Conservation (phyloP, 2,329 filamentous ascomycete genomes). For the Xylaria arbuscula region DNA sequence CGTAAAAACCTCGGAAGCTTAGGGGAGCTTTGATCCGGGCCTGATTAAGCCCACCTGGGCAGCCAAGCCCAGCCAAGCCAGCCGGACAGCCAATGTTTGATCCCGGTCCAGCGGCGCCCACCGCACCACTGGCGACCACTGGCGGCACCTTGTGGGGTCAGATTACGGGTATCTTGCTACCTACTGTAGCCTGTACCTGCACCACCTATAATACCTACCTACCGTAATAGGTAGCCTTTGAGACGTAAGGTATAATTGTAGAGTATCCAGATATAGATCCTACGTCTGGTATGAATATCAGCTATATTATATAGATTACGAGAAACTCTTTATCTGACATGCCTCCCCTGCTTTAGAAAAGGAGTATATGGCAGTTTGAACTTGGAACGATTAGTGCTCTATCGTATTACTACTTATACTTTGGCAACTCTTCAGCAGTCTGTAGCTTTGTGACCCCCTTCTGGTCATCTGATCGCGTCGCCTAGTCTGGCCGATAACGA, state of each 20-base stretch:
- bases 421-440: slow-evolving; percentile 41
- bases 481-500: slow-evolving; percentile 34
- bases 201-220: neutral
- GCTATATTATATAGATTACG: neutral
- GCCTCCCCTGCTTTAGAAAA: neutral
- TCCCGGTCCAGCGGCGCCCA: slow-evolving; percentile 19
- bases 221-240: too few relatives aligned
- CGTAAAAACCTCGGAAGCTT: slow-evolving; percentile 49
- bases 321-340: neutral
- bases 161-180: neutral
- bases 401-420: slow-evolving; percentile 47
- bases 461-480: slow-evolving; percentile 35
- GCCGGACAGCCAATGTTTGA: neutral
- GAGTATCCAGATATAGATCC: too few relatives aligned
- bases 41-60: slow-evolving; percentile 24
- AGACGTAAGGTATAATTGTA: too few relatives aligned
- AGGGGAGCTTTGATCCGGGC: slow-evolving; percentile 32
- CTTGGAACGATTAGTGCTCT: slow-evolving; percentile 42
- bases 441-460: slow-evolving; percentile 39
- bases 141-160: slow-evolving; percentile 33
- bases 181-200: neutral
- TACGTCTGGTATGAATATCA: too few relatives aligned
- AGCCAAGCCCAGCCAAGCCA: slow-evolving; percentile 14
- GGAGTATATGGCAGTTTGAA: slow-evolving; percentile 17
- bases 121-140: neutral